These are phyloP conservation scores for Amanita fuliginea DNA, from an alignment of 768 basidiomycete genomes.

Conservation along the genomic window DNA sequence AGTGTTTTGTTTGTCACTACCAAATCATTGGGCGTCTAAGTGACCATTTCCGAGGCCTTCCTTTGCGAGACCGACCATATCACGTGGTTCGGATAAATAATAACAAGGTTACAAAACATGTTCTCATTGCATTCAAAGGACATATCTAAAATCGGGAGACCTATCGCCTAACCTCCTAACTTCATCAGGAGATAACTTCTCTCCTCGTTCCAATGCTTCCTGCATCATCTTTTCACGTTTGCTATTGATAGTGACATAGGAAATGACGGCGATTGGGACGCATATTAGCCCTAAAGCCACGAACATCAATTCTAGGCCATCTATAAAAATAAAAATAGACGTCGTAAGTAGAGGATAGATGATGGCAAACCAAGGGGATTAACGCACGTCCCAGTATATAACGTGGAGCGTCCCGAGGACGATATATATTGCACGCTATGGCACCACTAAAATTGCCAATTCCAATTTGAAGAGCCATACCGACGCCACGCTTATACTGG, in stretches of 20 bases:
- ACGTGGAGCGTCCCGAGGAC: constrained; percentile 45
- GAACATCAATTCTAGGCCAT: constrained; percentile 1
- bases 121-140: constrained; percentile 12
- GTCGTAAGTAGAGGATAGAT: constrained; percentile 41
- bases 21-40: too few relatives aligned
- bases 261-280: constrained; percentile 34
- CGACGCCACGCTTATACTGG: constrained; percentile 60
- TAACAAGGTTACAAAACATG: too few relatives aligned
- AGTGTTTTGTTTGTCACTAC: too few relatives aligned
- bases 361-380: constrained; percentile 21
- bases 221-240: constrained; percentile 30
- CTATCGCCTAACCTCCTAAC: constrained; percentile 41
- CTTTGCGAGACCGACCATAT: too few relatives aligned
- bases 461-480: constrained; percentile 58
- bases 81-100: too few relatives aligned
- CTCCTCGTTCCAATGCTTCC: constrained; percentile 19
- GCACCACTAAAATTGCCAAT: constrained; percentile 59
- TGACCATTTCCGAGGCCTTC: too few relatives aligned
- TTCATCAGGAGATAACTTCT: constrained; percentile 24
- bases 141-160: constrained; percentile 56
- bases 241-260: constrained; percentile 47
- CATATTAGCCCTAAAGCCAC: constrained; percentile 45
- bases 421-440: constrained; percentile 54
- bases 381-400: constrained; percentile 53
- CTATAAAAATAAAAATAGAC: not conserved